Percentiles rank a stretch among this genome's conserved stretches.
phyloP scores from a whole-genome alignment of 2,329 filamentous ascomycete genomes.

The Didymella keratinophila region DNA sequence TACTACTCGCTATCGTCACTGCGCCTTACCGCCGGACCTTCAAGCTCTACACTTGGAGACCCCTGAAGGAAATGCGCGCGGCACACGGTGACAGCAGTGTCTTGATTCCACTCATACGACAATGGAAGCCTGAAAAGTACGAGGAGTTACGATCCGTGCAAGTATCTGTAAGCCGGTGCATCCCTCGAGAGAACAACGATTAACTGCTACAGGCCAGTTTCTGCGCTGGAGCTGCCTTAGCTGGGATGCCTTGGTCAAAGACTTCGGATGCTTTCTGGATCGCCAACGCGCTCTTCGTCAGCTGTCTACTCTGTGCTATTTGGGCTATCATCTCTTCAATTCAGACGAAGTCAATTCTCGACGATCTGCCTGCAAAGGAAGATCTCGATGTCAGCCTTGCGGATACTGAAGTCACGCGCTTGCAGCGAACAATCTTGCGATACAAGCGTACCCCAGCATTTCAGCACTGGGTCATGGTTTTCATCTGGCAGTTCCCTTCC shows the following conservation, averaged over 20 bases:
- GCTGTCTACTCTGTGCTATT: slow-evolving; percentile 36
- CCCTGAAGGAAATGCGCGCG: slow-evolving; percentile 32
- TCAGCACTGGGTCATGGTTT: slow-evolving; percentile 40
- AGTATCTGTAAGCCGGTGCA: slow-evolving; percentile 27
- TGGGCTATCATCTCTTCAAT: slow-evolving; percentile 43
- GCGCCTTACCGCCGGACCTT: slow-evolving; percentile 42
- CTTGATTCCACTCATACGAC: slow-evolving; percentile 27
- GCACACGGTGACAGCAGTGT: slow-evolving; percentile 29
- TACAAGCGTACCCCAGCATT: slow-evolving; percentile 35
- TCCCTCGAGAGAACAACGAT: neutral
- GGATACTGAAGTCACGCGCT: slow-evolving; percentile 32
- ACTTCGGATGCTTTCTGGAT: slow-evolving; percentile 30
- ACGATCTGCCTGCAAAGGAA: slow-evolving; percentile 36
- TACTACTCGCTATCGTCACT: slow-evolving; percentile 27
- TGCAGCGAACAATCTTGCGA: slow-evolving; percentile 31
- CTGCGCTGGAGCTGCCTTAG: slow-evolving; percentile 37
- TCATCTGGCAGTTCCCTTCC: slow-evolving; percentile 42
- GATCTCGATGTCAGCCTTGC: slow-evolving; percentile 26
- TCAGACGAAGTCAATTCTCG: slow-evolving; percentile 39
- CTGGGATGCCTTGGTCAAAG: slow-evolving; percentile 32
- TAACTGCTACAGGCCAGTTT: slow-evolving; percentile 34
- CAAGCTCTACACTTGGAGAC: slow-evolving; percentile 43
- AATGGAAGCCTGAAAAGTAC: slow-evolving; percentile 42
- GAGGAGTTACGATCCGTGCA: slow-evolving; percentile 38
- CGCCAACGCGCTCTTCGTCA: slow-evolving; percentile 35